Percentiles rank a stretch among this genome's conserved stretches.
These are phyloP conservation scores for Peziza echinospora DNA, from an alignment of 495 filamentous ascomycete species.

Conservation along the genomic window DNA sequence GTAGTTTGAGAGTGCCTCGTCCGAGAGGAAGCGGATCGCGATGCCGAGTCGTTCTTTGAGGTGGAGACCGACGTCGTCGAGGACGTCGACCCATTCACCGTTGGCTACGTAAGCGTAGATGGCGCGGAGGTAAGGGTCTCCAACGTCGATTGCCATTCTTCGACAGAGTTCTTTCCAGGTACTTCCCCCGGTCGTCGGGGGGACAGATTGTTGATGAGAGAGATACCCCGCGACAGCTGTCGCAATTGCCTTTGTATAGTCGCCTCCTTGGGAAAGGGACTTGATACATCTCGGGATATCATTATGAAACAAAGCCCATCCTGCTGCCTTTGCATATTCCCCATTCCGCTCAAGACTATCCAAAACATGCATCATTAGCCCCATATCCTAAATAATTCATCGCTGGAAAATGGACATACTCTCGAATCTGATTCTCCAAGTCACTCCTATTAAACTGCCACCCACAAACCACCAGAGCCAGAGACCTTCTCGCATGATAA, in stretches of 20 bases:
- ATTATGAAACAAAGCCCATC: conserved; percentile 52
- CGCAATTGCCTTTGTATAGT: conserved; percentile 18
- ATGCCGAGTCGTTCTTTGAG: conserved; percentile 69
- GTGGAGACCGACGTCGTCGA: conserved; percentile 61
- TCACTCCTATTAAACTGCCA: conserved; percentile 39
- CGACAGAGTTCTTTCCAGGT: conserved; percentile 19
- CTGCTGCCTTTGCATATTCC: conserved; percentile 62
- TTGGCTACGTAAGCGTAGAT: conserved; percentile 82
- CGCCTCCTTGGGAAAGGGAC: conserved; percentile 10
- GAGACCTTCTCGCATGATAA: conserved; percentile 49
- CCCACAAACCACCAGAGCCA: conserved; percentile 59
- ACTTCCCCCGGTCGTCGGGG: conserved; percentile 4
- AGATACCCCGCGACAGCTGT: conserved; percentile 20
- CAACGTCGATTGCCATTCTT: conserved; percentile 42
- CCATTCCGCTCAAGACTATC: conserved; percentile 31
- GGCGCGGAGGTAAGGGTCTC: conserved; percentile 72
- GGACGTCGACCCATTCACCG: conserved; percentile 66
- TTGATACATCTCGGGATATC: conserved; percentile 30
- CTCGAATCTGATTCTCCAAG: conserved; percentile 35
- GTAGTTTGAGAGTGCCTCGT: conserved; percentile 54
- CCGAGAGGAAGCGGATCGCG: conserved; percentile 62
- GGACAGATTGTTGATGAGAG: conserved; percentile 1
- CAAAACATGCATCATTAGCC: too few relatives aligned
- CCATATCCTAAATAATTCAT: too few relatives aligned
- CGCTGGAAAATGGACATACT: too few relatives aligned